Evolutionary conservation across 306 rosid genomes (phyloP).

Genomic region (Citrullus mucosospermus): DNA sequence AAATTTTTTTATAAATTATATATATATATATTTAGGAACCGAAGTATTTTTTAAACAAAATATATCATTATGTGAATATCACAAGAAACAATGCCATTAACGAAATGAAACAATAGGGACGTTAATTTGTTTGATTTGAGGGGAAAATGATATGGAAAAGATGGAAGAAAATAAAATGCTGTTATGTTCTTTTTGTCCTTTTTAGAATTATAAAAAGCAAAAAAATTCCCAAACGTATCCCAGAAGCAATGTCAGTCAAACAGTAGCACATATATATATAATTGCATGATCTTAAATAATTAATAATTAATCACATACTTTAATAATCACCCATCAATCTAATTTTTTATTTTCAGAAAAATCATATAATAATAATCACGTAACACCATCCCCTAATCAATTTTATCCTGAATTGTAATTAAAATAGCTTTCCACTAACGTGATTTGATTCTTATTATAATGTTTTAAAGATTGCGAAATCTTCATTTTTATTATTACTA

Average conservation of each 20-base stretch:
- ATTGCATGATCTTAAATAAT: neutral
- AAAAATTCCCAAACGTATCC: neutral
- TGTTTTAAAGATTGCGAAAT: constrained; percentile 6
- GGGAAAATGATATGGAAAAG: neutral
- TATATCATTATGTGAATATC: no score
- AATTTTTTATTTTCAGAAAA: neutral
- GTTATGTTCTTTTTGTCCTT: neutral
- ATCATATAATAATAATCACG: neutral
- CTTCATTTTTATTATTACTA: constrained; percentile 1
- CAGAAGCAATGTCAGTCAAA: neutral
- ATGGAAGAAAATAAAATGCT: neutral
- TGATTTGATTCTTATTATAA: constrained; percentile 7
- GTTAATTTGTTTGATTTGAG: neutral
- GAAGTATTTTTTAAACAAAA: no score
- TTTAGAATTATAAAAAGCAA: neutral
- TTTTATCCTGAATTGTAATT: neutral
- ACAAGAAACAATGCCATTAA: neutral
- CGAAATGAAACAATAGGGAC: neutral
- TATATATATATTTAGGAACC: no score
- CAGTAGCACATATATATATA: neutral
- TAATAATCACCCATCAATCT: neutral
- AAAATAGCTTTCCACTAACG: neutral
- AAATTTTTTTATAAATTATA: no score
- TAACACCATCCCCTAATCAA: neutral
- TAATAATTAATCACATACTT: neutral